phyloP scores from a whole-genome alignment of 1,284 basidiomycete species.

The Amylostereum chailletii region DNA sequence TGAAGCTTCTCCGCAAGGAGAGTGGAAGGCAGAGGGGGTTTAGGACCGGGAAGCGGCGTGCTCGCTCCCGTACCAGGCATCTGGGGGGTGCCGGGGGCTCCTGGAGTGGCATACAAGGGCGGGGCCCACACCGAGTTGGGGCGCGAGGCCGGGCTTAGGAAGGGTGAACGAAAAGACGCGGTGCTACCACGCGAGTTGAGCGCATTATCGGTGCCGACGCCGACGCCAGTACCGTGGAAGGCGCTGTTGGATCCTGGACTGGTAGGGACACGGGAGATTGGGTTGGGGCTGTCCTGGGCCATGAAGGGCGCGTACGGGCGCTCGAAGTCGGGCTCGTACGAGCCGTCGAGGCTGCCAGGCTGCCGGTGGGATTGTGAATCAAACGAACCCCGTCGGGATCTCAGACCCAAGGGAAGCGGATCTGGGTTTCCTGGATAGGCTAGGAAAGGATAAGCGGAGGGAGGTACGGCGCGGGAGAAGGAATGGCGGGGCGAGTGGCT shows the following conservation, averaged over 20 bases:
- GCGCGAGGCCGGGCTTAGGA: conserved; percentile 58
- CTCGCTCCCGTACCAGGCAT: conserved; percentile 21
- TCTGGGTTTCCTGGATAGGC: conserved; percentile 56
- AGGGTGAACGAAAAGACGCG: conserved; percentile 53
- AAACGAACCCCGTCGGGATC: conserved; percentile 21
- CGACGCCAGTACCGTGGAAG: not conserved
- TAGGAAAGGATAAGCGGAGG: conserved; percentile 46
- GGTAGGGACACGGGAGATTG: conserved; percentile 1
- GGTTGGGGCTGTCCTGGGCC: conserved; percentile 14
- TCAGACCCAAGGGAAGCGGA: conserved; percentile 25
- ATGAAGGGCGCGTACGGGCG: conserved; percentile 50
- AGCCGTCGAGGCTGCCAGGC: conserved; percentile 5
- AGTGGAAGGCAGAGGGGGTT: conserved; percentile 41
- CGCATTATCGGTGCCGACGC: conserved; percentile 17
- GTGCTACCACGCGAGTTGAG: conserved; percentile 27
- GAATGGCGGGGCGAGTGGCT: not conserved
- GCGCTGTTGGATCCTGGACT: not conserved
- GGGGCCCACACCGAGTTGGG: conserved; percentile 54
- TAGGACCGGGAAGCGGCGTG: conserved; percentile 19
- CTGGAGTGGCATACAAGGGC: conserved; percentile 28
- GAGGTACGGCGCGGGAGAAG: conserved; percentile 26
- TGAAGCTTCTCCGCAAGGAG: conserved; percentile 36
- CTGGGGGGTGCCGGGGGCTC: conserved; percentile 17
- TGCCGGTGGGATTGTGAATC: conserved; percentile 21
- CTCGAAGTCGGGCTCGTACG: conserved; percentile 15